Evolutionary conservation across 108 stramenopile species (phyloP), one percentile per base, ranked within the genome.

Genomic region (Nannochloropsis salina): DNA sequence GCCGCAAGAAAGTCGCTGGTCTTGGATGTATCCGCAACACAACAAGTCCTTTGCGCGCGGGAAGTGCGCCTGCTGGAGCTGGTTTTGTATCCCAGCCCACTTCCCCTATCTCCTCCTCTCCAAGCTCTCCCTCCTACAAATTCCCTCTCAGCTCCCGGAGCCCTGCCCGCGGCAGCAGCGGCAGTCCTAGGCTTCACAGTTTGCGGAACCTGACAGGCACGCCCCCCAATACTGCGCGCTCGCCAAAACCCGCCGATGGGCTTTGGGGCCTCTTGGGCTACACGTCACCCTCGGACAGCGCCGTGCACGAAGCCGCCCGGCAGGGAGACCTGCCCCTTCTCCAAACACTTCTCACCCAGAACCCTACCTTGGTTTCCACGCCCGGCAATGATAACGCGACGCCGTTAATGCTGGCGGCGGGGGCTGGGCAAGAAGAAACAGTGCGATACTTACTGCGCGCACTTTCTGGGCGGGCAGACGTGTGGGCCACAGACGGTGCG

Each of bases 391-490:
- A 3, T n/a, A n/a, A 15, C 15, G 61, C n/a, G 5, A 74, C 61
- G n/a, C 61, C 61, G 20, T 74, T 74, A 3, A 74, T 74, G 61
- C 61, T 74, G 20, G 61, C 61, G 20, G 61, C 61, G 15, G 61
- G 61, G n/a, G 61, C 61, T n/a, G 61, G 61, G n/a, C 20, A 74
- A n/a, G 61, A 74, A 74, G 61, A 74, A n/a, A 74, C 61, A 15
- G 61, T 74, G 61, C 15, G n/a, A 74, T 74, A n/a, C 61, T 74
- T 74, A n/a, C 6, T 74, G n/a, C 3, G 61, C 20, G 6, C n/a
- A 2, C 61, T 74, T n/a, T 31, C 31, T 31, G 31, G 31, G 31
- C 31, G 31, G 31, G 61, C n/a, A n/a, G 61, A 74, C n/a, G 61
- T 74, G 4, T n/a, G 15, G 3, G n/a, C 15, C 20, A 74, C 20